These are phyloP conservation scores for Penicillium sp. DNA, from an alignment of 2,329 filamentous ascomycete species.

Conservation along the genomic window DNA sequence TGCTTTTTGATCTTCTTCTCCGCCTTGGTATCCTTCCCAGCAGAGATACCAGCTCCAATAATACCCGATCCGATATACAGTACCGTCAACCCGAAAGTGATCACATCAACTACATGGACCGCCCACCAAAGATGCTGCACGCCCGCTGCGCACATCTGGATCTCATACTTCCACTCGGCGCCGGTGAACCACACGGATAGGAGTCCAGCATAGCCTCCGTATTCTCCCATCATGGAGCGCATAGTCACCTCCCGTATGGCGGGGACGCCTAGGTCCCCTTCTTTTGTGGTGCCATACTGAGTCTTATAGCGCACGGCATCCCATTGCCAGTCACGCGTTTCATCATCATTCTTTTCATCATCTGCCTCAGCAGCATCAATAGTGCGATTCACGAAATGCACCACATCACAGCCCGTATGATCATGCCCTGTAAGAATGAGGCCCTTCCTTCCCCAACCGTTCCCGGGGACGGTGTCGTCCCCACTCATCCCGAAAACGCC, in stretches of 20 bases:
- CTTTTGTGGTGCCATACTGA: too few species aligned
- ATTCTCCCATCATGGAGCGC: conserved; percentile 96
- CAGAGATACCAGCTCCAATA: too few species aligned
- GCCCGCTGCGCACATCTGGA: conserved; percentile 67
- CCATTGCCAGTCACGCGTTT: conserved; percentile 27
- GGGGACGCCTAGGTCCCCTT: conserved; percentile 15
- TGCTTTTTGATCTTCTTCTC: too few species aligned
- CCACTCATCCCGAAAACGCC: conserved; percentile 72
- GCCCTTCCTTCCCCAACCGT: conserved; percentile 61
- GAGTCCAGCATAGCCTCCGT: conserved; percentile 80
- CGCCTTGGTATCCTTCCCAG: too few species aligned
- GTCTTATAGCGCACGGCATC: conserved; percentile 25
- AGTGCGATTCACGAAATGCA: conserved; percentile 67
- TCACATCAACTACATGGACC: too few species aligned
- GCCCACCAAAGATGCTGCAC: conserved; percentile 92
- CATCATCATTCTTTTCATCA: too few species aligned
- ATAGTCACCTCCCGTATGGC: conserved; percentile 80
- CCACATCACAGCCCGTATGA: conserved; percentile 84
- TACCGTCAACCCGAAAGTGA: too few species aligned
- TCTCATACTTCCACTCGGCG: conserved; percentile 71
- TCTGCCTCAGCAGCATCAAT: too few species aligned
- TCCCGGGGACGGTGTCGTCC: conserved; percentile 49
- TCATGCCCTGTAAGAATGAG: conserved; percentile 89
- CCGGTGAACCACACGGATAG: conserved; percentile 75
- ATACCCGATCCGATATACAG: too few species aligned